Evolutionary conservation across 805 yeast species (phyloP), one percentile per base, ranked within the genome.

Genomic region (Lipomyces japonicus): DNA sequence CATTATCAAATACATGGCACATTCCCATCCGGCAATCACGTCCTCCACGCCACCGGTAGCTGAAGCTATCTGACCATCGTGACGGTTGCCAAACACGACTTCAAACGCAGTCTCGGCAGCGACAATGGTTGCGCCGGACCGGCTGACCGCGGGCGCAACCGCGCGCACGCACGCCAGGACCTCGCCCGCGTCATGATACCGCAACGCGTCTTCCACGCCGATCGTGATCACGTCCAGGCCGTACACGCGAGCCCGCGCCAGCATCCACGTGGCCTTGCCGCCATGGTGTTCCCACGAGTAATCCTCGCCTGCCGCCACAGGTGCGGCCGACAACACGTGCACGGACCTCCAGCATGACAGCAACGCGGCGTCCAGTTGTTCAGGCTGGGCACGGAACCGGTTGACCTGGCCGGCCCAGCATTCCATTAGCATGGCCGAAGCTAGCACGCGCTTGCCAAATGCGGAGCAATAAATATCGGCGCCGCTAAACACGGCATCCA

Each of bases 341-440:
- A 51, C 30, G 26, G 44, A 44, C 14, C 39, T 39, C 25, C 42
- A 16, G 28, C 40, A 53, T 2, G 46, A 44, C n/a, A 46, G 25
- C 14, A 49, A 46, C 16, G 35, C 44, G 14, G 39, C 44, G 19
- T 53, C 53, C 16, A 53, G 51, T 23, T 46, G 54, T 18, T 53
- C 54, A 2, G 47, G 39, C 14, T 44, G 26, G 10, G 57, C 35
- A 1, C 42, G 38, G 34, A 48, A 49, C 3, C 42, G 30, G 16
- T 36, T 16, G 14, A 50, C 24, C 12, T 45, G 41, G 3, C 48
- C 47, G 12, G 41, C 25, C 52, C 59, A 46, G 16, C 60, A 44
- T 22, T 63, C 66, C 24, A 60, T 36, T 19, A 55, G 60, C 41
- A 63, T 38, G 2, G 62, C 66, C 1, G 66, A 58, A 1, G 58